Percentiles rank a stretch among this genome's conserved stretches.
Conservation (phyloP, 2,329 filamentous ascomycete genomes). For the Aureobasidium pullulans region DNA sequence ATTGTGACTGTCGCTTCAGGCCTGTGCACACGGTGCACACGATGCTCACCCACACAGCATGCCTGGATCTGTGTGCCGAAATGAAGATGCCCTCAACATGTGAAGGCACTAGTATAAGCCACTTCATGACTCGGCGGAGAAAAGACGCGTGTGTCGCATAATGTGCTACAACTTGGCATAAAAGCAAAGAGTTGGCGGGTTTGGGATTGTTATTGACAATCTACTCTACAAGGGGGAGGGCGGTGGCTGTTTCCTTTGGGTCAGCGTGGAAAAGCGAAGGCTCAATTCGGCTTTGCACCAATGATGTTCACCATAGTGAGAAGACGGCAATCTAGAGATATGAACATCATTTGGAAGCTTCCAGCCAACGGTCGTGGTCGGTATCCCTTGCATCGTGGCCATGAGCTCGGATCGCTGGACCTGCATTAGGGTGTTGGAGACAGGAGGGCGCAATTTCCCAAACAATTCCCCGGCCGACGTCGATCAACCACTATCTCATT, state of each 20-base stretch:
- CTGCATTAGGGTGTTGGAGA: slow-evolving; percentile 5
- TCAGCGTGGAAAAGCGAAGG: background rate
- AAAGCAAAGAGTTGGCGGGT: background rate
- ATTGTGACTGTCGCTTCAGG: slow-evolving; percentile 2
- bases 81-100: slow-evolving; percentile 10
- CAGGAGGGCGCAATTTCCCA: slow-evolving; percentile 9
- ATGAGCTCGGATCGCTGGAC: background rate
- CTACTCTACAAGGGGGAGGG: background rate
- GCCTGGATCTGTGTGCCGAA: slow-evolving; percentile 9
- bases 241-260: background rate
- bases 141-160: slow-evolving; percentile 4
- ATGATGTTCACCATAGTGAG: background rate
- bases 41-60: slow-evolving; percentile 1
- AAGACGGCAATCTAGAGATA: slow-evolving; percentile 6
- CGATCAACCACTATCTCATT: background rate
- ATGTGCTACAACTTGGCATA: background rate
- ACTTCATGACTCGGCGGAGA: background rate
- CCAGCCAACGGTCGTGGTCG: slow-evolving; percentile 1
- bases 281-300: background rate
- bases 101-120: slow-evolving; percentile 8
- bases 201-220: slow-evolving; percentile 1
- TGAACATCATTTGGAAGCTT: slow-evolving; percentile 7
- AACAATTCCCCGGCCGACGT: slow-evolving; percentile 3
- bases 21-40: slow-evolving; percentile 10
- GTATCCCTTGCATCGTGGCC: slow-evolving; percentile 9